A percentile compares a stretch with the other conserved stretches of the same genome.
These are phyloP conservation scores for Gossypium trilobum DNA, from an alignment of 441 rosid genomes.

Conservation along the genomic window DNA sequence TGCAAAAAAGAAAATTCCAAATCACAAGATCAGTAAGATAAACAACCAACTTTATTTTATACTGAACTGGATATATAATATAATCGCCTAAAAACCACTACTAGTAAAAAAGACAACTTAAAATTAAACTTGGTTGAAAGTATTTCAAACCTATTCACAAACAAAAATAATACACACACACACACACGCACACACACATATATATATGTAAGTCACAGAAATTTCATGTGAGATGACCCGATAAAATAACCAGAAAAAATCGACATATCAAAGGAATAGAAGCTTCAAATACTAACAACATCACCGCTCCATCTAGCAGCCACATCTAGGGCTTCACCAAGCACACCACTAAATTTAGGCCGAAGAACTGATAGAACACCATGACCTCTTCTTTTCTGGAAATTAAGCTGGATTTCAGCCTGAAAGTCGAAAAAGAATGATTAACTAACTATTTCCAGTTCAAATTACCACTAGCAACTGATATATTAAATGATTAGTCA, in stretches of 20 bases:
- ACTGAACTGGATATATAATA: background rate
- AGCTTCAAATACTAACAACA: slow-evolving; percentile 63
- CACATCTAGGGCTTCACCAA: slow-evolving; percentile 93
- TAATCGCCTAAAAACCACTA: background rate
- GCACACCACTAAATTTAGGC: slow-evolving; percentile 95
- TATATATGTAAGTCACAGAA: background rate
- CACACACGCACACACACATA: too few species aligned
- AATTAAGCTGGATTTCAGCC: slow-evolving; percentile 98
- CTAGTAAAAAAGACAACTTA: background rate
- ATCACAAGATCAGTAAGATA: background rate
- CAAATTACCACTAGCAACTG: background rate
- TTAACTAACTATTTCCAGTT: slow-evolving; percentile 1
- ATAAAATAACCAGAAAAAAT: slow-evolving; percentile 12
- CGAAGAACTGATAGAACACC: slow-evolving; percentile 76
- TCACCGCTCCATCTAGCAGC: slow-evolving; percentile 99
- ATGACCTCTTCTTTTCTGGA: slow-evolving; percentile 94
- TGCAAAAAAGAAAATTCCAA: background rate
- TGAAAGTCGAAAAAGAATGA: slow-evolving; percentile 32
- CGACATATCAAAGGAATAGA: slow-evolving; percentile 4
- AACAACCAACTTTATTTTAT: background rate
- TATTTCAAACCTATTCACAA: background rate
- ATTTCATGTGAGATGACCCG: background rate
- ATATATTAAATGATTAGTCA: slow-evolving; percentile 1
- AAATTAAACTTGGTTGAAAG: background rate
- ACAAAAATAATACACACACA: background rate